Evolutionary conservation across 2,329 filamentous ascomycete species (phyloP), one percentile per base, ranked within the genome.

Genomic region (Colletotrichum echinochloae): DNA sequence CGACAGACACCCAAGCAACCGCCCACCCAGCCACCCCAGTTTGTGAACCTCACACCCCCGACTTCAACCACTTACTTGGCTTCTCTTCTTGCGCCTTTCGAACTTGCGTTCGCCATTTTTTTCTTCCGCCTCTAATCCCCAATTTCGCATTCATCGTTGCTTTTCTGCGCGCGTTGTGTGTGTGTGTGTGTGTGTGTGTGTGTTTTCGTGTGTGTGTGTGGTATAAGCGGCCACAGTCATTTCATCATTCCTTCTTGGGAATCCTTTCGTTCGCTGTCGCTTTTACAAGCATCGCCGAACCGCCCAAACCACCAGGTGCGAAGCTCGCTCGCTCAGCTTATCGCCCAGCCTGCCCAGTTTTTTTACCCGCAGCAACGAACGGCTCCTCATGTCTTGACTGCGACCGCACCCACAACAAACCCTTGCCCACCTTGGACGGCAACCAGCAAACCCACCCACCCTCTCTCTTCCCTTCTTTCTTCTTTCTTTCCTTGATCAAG

Each of bases 381-480:
- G 35, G 67, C 67, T 67, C 51, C 67, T 70, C 56, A 67, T 70
- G 67, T 70, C 67, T 70, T 70, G 67, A 62, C 64, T 57, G 67
- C 57, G 57, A 70, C 65, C 37, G 57, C 67, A 70, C 67, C 67
- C 67, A 70, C 67, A 70, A 55, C 57, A 67, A 70, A 70, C 57
- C 70, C 70, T 63, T 72, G 70, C 52, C 66, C 66, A 55, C 70
- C 66, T 70, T 51, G 56, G 64, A 65, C 66, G 61, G 61, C 66
- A 61, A 37, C 64, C 35, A 35, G 63, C 46, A 61, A 67, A 62
- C n/a, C 67, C 67, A 70, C 67, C 55, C 67, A 62, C 67, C 46
- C 57, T 51, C 64, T 30, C 56, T 60, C 66, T 60, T 70, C 67
- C 51, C 44, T 61, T 61, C 57, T 62, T 41, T 61, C 60, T 70